Conservation (phyloP, 805 yeast genomes). For the Suhomyces sp. region DNA sequence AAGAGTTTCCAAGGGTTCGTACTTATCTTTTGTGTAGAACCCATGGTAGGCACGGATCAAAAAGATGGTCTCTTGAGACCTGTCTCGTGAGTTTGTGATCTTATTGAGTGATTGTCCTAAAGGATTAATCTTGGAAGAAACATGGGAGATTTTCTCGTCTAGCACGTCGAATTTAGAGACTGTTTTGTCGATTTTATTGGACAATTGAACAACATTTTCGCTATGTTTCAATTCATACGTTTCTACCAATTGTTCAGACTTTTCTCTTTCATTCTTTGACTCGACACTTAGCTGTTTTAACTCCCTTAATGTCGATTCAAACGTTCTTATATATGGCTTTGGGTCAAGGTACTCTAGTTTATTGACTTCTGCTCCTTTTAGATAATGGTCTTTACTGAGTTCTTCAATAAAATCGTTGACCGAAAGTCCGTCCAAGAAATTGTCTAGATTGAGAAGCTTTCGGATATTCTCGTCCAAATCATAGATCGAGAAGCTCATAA, state of each 20-base stretch:
- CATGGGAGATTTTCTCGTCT: constrained; percentile 53
- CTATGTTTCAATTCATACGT: constrained; percentile 66
- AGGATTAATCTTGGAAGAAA: constrained; percentile 61
- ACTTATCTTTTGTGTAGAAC: constrained; percentile 58
- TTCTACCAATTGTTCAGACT: constrained; percentile 56
- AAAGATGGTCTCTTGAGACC: constrained; percentile 68
- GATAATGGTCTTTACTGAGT: constrained; percentile 64
- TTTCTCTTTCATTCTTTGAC: constrained; percentile 47
- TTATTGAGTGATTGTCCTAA: constrained; percentile 65
- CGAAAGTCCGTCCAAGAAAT: constrained; percentile 65
- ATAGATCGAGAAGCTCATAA: constrained; percentile 48
- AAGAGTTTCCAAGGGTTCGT: constrained; percentile 56
- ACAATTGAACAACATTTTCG: constrained; percentile 56
- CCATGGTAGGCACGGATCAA: constrained; percentile 74
- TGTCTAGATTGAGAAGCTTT: constrained; percentile 53
- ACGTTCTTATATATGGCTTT: constrained; percentile 89
- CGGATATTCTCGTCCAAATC: constrained; percentile 65
- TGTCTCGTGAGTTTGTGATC: constrained; percentile 69
- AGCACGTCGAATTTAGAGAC: constrained; percentile 48
- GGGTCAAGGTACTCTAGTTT: constrained; percentile 70
- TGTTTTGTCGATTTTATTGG: constrained; percentile 45
- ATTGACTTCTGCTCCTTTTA: constrained; percentile 49
- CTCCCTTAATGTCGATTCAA: constrained; percentile 79
- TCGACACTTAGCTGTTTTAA: constrained; percentile 59
- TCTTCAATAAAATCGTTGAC: constrained; percentile 80